A percentile compares a stretch with the other conserved stretches of the same genome.
phyloP scores from a whole-genome alignment of 495 filamentous ascomycete species.

The Beverwykella pulmonaria region DNA sequence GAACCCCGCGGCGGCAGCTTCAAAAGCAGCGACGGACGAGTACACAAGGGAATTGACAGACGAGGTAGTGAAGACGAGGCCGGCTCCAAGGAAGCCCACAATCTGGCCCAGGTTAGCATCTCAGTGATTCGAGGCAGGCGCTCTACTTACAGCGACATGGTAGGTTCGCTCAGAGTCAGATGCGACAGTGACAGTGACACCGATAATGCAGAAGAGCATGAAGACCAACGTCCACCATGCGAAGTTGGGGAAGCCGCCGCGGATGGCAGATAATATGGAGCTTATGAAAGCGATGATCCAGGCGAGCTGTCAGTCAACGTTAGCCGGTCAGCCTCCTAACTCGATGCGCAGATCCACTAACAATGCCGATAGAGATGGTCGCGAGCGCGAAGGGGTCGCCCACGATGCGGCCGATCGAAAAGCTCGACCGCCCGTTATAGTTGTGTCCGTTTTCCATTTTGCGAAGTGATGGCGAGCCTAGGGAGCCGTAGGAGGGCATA shows the following conservation, averaged over 20 bases:
- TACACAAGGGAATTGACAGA: conserved; percentile 84
- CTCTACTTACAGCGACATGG: conserved; percentile 72
- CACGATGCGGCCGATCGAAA: conserved; percentile 83
- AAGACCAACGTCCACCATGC: conserved; percentile 89
- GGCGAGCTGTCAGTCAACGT: conserved; percentile 65
- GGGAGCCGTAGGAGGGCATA: conserved; percentile 75
- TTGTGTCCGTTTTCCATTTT: conserved; percentile 74
- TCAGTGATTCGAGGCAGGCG: background rate
- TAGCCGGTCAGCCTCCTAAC: conserved; percentile 14
- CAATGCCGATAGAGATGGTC: conserved; percentile 87
- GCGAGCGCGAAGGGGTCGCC: conserved; percentile 96
- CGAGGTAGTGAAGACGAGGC: conserved; percentile 79
- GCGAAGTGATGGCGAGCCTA: conserved; percentile 71
- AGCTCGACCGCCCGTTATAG: conserved; percentile 57
- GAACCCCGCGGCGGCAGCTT: conserved; percentile 89
- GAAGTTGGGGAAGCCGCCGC: conserved; percentile 70
- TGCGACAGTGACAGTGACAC: conserved; percentile 75
- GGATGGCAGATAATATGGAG: conserved; percentile 74
- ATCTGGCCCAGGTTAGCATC: conserved; percentile 55
- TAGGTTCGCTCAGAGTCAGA: conserved; percentile 83
- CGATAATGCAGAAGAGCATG: conserved; percentile 78
- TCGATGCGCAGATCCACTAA: conserved; percentile 53
- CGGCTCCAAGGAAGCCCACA: conserved; percentile 81
- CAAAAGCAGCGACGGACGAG: conserved; percentile 64
- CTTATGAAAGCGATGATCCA: conserved; percentile 92